Evolutionary conservation across 768 basidiomycete genomes (phyloP).

Genomic region (Boletus coccyginus): DNA sequence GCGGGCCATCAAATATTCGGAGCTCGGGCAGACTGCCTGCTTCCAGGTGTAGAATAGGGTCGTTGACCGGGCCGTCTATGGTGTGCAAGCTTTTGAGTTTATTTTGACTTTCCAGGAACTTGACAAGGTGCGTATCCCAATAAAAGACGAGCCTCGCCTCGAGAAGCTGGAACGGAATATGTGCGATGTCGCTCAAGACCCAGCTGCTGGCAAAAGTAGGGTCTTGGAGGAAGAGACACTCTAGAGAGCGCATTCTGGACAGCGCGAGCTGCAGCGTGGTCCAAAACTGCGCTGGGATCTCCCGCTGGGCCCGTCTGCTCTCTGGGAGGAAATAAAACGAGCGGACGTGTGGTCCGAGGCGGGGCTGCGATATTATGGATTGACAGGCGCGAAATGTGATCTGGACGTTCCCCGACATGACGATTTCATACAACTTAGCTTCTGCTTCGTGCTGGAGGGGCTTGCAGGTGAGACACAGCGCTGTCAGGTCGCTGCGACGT

Average conservation of each 20-base stretch:
- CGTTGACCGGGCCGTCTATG: slow-evolving; percentile 22
- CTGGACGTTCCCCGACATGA: slow-evolving; percentile 39
- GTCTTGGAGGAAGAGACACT: slow-evolving; percentile 43
- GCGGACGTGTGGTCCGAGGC: slow-evolving; percentile 42
- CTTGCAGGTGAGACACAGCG: slow-evolving; percentile 46
- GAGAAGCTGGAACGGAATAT: slow-evolving; percentile 45
- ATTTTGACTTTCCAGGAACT: slow-evolving; percentile 48
- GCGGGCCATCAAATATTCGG: slow-evolving; percentile 43
- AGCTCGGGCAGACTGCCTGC: slow-evolving; percentile 40
- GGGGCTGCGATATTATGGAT: slow-evolving; percentile 34
- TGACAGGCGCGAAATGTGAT: slow-evolving; percentile 37
- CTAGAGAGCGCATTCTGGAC: slow-evolving; percentile 42
- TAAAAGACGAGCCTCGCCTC: slow-evolving; percentile 47
- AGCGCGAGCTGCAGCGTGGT: slow-evolving; percentile 40
- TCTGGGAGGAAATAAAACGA: slow-evolving; percentile 42
- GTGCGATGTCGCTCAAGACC: slow-evolving; percentile 41
- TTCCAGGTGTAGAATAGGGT: slow-evolving; percentile 25
- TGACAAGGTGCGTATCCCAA: slow-evolving; percentile 46
- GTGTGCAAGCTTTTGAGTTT: slow-evolving; percentile 40
- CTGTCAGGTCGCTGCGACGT: slow-evolving; percentile 36
- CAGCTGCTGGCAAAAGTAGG: slow-evolving; percentile 39
- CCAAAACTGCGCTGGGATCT: slow-evolving; percentile 42
- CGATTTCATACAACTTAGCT: slow-evolving; percentile 40
- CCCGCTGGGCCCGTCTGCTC: slow-evolving; percentile 22
- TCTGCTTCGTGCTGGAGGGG: slow-evolving; percentile 49